Evolutionary conservation across 1,284 basidiomycete species (phyloP), one percentile per base, ranked within the genome.

Genomic region (Trametes hirsuta): DNA sequence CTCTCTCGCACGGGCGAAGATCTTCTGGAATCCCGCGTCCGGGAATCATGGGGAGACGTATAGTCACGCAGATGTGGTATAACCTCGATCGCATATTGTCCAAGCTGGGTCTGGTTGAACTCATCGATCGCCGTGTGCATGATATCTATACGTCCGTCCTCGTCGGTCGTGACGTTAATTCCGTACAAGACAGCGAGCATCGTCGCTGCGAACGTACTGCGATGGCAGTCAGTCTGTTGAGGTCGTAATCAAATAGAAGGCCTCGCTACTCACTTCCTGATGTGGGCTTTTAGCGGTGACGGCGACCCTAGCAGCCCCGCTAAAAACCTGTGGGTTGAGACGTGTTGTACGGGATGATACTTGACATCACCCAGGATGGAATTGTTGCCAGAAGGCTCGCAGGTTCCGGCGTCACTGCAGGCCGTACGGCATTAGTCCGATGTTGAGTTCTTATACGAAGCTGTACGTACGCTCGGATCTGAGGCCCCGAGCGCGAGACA

Each of bases 361-460:
- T 47, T 30, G 11, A 15, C 6, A 11, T 5, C 14, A 51, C 1
- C 40, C 42, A 14, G 66, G 52, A 25, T 59, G 58, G 47, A 69
- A 58, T 11, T 62, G 51, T 22, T 68, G 64, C 47, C 63, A 58
- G 15, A 68, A 56, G 15, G 62, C 41, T 9, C 61, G 65, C 1
- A 68, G 56, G 12, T 60, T 56, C 3, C 37, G 40, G 12, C 64
- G 50, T 69, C 70, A 67, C 30, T 36, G 46, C 6, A 58, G 48
- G 0, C 65, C 61, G 44, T 69, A 66, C 6, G 46, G 44, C 37
- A 63, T 64, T 18, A 76, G 64, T 6, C 70, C 71, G 25, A 79
- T 66, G 10, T 72, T 66, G 8, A 5, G 8, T 30, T 30, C 30
- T 30, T 30, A 8, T 5, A 4, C 30, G 30, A 30, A 5, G 5